Percentiles rank a stretch among this genome's conserved stretches.
Conservation (phyloP, 768 basidiomycete genomes). For the Lentinula boryana region DNA sequence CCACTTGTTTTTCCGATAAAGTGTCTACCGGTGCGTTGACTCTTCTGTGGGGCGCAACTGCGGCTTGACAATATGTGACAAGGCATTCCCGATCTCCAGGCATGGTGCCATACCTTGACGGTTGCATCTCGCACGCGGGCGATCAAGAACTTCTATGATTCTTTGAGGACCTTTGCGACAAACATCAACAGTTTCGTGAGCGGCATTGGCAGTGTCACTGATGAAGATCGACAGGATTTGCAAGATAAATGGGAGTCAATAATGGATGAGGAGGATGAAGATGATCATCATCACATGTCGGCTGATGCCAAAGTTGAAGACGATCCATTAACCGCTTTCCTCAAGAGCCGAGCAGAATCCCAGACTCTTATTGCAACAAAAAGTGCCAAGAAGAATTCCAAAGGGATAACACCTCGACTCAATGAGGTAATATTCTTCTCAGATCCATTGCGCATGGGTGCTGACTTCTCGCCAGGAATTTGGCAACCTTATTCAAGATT, state of each 20-base stretch:
- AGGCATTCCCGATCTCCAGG: constrained; percentile 49
- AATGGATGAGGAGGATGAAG: constrained; percentile 13
- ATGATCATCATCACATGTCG: constrained; percentile 3
- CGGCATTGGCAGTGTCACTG: constrained; percentile 47
- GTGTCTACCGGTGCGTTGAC: not conserved
- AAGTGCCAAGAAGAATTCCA: constrained; percentile 15
- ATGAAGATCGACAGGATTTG: constrained; percentile 41
- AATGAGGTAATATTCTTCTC: constrained; percentile 22
- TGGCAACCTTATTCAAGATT: constrained; percentile 33
- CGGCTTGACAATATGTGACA: constrained; percentile 42
- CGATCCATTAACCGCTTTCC: constrained; percentile 28
- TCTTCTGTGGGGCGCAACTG: not conserved
- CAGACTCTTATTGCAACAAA: not conserved
- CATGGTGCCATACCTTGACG: constrained; percentile 54
- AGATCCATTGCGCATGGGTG: not conserved
- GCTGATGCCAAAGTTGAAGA: constrained; percentile 1
- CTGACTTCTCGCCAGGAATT: constrained; percentile 35
- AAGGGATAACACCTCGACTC: constrained; percentile 43
- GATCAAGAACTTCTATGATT: constrained; percentile 36
- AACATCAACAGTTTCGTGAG: constrained; percentile 42
- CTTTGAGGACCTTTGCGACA: constrained; percentile 42
- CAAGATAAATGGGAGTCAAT: constrained; percentile 49
- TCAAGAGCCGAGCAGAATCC: constrained; percentile 19
- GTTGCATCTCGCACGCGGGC: constrained; percentile 37
- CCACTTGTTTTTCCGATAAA: constrained; percentile 27